Evolutionary conservation across 495 filamentous ascomycete species (phyloP).

Genomic region (Hypoxylon intermedium): DNA sequence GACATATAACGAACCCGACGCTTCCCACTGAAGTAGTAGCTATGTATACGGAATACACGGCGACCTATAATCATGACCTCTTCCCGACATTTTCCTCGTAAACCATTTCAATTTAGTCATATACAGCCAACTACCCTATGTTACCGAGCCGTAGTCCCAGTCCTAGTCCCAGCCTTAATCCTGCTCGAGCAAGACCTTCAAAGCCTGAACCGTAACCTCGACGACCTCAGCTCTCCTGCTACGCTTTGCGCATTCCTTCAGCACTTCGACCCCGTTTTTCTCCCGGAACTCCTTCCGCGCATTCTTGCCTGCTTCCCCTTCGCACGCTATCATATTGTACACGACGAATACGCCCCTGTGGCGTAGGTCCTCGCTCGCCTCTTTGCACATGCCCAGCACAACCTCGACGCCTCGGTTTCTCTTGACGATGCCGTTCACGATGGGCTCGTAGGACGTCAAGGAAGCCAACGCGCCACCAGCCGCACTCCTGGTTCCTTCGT

Average conservation of each 20-base stretch:
- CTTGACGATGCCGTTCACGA: constrained; percentile 71
- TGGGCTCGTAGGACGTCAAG: constrained; percentile 76
- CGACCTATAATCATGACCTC: background rate
- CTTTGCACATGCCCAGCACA: constrained; percentile 74
- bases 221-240: constrained; percentile 68
- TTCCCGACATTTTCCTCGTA: background rate
- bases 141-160: too few relatives aligned
- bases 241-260: constrained; percentile 70
- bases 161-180: constrained; percentile 12
- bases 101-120: background rate
- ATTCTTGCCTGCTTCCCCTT: constrained; percentile 58
- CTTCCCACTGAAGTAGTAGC: too few relatives aligned
- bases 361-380: constrained; percentile 75
- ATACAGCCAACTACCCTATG: background rate
- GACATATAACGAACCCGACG: too few relatives aligned
- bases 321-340: constrained; percentile 63
- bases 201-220: constrained; percentile 66
- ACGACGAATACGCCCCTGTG: constrained; percentile 82
- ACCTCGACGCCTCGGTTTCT: constrained; percentile 72
- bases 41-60: too few relatives aligned
- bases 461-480: constrained; percentile 89
- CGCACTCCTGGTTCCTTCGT: constrained; percentile 76
- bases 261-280: constrained; percentile 62
- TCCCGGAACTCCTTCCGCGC: constrained; percentile 55
- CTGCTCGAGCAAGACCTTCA: constrained; percentile 64